Conservation (phyloP, 148 eudicot genomes). For the Spergularia bocconei region DNA sequence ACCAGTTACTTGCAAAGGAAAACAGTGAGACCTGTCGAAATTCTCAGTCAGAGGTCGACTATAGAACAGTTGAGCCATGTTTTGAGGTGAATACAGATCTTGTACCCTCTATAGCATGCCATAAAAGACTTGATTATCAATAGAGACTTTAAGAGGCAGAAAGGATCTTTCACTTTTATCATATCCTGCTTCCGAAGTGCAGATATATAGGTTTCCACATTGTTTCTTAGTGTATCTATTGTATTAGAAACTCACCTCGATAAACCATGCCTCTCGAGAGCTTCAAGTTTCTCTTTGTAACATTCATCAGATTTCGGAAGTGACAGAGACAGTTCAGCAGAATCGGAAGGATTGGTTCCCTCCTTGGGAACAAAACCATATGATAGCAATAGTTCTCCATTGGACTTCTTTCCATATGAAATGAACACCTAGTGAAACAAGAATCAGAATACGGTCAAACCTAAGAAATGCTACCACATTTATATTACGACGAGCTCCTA, state of each 20-base stretch:
- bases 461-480: background rate
- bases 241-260: slow-evolving; percentile 56
- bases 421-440: slow-evolving; percentile 67
- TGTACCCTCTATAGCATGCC: no score
- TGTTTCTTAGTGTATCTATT: background rate
- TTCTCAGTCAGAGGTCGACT: background rate
- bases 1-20: slow-evolving; percentile 85
- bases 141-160: background rate
- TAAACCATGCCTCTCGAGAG: slow-evolving; percentile 73
- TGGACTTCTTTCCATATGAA: slow-evolving; percentile 95
- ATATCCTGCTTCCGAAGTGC: background rate
- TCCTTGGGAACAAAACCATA: slow-evolving; percentile 98
- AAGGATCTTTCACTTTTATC: no score
- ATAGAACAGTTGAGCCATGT: background rate
- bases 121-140: background rate
- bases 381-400: slow-evolving; percentile 89
- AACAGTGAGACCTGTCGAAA: slow-evolving; percentile 65
- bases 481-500: background rate
- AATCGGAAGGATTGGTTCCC: slow-evolving; percentile 91
- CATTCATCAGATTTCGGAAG: slow-evolving; percentile 74
- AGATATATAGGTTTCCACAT: background rate
- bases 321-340: slow-evolving; percentile 68
- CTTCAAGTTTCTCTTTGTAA: slow-evolving; percentile 73
- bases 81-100: background rate
- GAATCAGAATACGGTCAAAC: slow-evolving; percentile 15